Evolutionary conservation across 2,329 filamentous ascomycete species (phyloP).

Genomic region (Fusarium compactum): DNA sequence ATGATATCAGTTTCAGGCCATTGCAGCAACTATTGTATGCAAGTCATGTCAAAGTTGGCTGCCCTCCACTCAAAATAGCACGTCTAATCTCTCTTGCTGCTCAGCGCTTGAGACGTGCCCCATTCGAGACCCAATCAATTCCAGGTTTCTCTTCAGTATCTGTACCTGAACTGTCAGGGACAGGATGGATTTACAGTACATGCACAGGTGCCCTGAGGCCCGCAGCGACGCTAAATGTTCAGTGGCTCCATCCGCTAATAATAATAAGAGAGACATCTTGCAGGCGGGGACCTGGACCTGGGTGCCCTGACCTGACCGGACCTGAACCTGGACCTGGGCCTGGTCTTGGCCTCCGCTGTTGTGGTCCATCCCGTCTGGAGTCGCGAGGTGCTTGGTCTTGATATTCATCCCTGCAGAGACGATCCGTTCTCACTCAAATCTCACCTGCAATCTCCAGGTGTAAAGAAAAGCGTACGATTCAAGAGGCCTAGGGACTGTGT

Average conservation of each 20-base stretch:
- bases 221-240: conserved; percentile 45
- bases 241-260: conserved; percentile 47
- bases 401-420: conserved; percentile 51
- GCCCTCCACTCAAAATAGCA: conserved; percentile 44
- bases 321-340: background rate
- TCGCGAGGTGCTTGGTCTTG: conserved; percentile 33
- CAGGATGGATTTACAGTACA: conserved; percentile 13
- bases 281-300: conserved; percentile 38
- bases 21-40: conserved; percentile 43
- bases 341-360: conserved; percentile 2
- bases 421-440: conserved; percentile 50
- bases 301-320: conserved; percentile 30
- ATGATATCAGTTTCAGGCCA: conserved; percentile 35
- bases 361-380: conserved; percentile 25
- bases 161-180: conserved; percentile 16
- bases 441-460: conserved; percentile 49
- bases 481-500: conserved; percentile 13
- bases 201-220: conserved; percentile 38
- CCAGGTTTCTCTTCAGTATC: conserved; percentile 28
- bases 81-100: conserved; percentile 45
- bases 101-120: conserved; percentile 43
- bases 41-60: conserved; percentile 41
- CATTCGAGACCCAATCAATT: conserved; percentile 41
- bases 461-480: conserved; percentile 19
- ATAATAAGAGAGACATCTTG: conserved; percentile 33